Conservation (phyloP, 2,329 filamentous ascomycete genomes). For the Rachicladosporium sp. region DNA sequence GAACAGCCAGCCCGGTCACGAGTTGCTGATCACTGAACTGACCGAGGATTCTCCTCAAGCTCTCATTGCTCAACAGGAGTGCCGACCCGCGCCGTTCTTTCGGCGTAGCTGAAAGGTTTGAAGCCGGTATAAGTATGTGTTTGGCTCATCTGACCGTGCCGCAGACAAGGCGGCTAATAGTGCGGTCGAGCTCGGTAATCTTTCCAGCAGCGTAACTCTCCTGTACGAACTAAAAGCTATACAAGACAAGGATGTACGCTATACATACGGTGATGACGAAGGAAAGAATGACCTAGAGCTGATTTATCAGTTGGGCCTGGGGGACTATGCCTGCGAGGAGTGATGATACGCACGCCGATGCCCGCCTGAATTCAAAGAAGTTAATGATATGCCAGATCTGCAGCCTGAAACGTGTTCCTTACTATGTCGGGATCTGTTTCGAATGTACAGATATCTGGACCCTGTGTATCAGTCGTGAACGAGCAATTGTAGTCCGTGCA, state of each 20-base stretch:
- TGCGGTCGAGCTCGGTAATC: neutral
- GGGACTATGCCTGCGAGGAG: neutral
- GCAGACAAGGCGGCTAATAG: neutral
- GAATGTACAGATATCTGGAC: neutral
- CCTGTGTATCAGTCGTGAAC: too few relatives aligned
- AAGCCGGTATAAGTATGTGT: neutral
- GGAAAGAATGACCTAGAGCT: neutral
- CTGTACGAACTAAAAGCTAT: neutral
- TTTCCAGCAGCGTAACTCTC: neutral
- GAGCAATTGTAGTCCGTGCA: too few relatives aligned
- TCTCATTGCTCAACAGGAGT: neutral
- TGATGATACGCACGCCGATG: neutral
- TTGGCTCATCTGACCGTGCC: too few relatives aligned
- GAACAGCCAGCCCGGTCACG: constrained; percentile 6
- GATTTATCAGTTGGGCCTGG: neutral
- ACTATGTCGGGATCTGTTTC: constrained; percentile 1
- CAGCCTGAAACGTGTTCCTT: neutral
- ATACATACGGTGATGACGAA: constrained; percentile 1
- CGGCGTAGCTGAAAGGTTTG: neutral
- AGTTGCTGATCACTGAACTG: constrained; percentile 8
- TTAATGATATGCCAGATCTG: neutral
- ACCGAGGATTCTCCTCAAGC: neutral
- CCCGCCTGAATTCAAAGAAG: neutral
- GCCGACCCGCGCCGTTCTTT: neutral
- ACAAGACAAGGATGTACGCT: neutral